Evolutionary conservation across 345 rosid species (phyloP).

Genomic region (Gossypium arboreum): DNA sequence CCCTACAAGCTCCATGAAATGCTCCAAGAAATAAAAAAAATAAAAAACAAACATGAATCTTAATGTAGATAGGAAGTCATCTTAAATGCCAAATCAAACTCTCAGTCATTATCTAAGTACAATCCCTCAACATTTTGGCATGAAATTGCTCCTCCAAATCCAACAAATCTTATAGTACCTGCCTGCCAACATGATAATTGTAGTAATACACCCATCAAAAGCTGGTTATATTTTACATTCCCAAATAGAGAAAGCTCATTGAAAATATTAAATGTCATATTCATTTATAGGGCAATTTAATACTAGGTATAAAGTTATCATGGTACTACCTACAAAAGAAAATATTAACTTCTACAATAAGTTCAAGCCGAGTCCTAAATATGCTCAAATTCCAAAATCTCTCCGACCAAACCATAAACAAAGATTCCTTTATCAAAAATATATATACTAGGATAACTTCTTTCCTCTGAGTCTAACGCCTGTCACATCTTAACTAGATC

Average conservation of each 20-base stretch:
- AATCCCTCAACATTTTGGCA: not conserved
- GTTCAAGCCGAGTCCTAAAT: conserved; percentile 1
- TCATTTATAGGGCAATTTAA: not conserved
- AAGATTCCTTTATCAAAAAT: not conserved
- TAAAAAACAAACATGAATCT: not conserved
- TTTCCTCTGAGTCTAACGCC: not conserved
- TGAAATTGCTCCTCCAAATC: not conserved
- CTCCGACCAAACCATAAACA: not conserved
- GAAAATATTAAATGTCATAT: not conserved
- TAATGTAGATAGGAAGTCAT: not conserved
- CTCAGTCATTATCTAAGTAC: not conserved
- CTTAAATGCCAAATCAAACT: not conserved
- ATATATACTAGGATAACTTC: not conserved
- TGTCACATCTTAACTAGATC: conserved; percentile 6
- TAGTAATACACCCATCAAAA: not conserved
- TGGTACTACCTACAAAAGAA: not conserved
- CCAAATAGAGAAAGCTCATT: not conserved
- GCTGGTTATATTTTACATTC: not conserved
- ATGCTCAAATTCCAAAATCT: not conserved
- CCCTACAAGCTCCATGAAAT: not conserved
- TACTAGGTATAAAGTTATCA: not conserved
- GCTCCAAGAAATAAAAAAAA: too few species aligned
- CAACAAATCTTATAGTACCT: not conserved
- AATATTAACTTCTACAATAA: not conserved
- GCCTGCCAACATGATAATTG: not conserved